phyloP scores from a whole-genome alignment of 768 basidiomycete species.

The Psilocybe cyanescens region DNA sequence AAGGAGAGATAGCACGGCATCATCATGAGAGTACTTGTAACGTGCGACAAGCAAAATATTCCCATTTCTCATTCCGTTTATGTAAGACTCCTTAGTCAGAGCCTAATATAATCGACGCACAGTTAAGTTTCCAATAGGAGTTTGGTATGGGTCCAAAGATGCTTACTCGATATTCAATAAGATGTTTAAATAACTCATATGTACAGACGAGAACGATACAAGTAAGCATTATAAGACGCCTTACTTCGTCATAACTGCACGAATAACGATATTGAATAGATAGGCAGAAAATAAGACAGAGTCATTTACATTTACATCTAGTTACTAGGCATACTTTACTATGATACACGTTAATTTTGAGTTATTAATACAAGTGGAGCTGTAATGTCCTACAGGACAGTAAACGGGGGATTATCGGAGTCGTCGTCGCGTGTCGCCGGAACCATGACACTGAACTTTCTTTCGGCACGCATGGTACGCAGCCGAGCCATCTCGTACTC shows the following conservation, averaged over 20 bases:
- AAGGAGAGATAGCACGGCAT: neutral
- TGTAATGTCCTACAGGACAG: slow-evolving; percentile 12
- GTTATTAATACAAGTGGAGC: neutral
- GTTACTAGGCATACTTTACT: neutral
- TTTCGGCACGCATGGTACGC: slow-evolving; percentile 23
- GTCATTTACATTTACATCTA: neutral
- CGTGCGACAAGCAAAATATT: neutral
- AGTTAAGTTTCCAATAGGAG: no score
- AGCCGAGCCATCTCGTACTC: slow-evolving; percentile 30
- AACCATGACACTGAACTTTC: slow-evolving; percentile 5
- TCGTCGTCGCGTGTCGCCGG: slow-evolving; percentile 7
- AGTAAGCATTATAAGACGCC: no score
- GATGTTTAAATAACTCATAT: no score
- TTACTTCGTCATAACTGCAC: no score
- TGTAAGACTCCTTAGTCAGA: neutral
- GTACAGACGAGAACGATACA: no score
- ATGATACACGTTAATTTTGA: neutral
- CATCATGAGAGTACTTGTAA: neutral
- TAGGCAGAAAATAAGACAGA: no score
- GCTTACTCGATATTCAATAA: no score
- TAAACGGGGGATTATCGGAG: slow-evolving; percentile 11
- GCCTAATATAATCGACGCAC: no score
- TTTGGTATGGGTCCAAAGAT: no score
- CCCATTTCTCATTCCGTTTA: neutral
- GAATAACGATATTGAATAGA: no score